Evolutionary conservation across 805 yeast genomes (phyloP).

Genomic region (Metschnikowia borealis): DNA sequence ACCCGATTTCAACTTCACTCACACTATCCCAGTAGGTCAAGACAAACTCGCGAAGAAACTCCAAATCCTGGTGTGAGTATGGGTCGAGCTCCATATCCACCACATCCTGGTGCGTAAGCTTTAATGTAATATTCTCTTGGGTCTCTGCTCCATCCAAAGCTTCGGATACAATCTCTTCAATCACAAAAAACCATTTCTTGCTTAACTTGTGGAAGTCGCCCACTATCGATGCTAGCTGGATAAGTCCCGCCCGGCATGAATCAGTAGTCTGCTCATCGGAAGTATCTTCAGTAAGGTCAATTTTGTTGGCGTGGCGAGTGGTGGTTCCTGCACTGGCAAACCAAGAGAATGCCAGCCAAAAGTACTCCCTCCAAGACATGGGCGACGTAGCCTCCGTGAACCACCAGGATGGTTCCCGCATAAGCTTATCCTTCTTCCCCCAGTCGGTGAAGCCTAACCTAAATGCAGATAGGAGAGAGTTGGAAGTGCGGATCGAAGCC

Average conservation of each 20-base stretch:
- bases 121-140: constrained; percentile 20
- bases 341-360: constrained; percentile 75
- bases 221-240: constrained; percentile 24
- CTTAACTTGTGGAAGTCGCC: constrained; percentile 40
- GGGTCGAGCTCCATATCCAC: constrained; percentile 43
- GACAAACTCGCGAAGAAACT: constrained; percentile 35
- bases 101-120: constrained; percentile 39
- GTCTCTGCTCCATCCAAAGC: constrained; percentile 18
- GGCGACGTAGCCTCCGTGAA: constrained; percentile 40
- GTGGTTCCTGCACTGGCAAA: constrained; percentile 82
- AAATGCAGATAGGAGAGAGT: constrained; percentile 19
- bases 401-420: constrained; percentile 44
- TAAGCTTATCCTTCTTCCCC: constrained; percentile 5
- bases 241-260: constrained; percentile 5
- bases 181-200: constrained; percentile 32
- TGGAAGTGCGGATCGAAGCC: constrained; percentile 28
- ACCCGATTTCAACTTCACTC: constrained; percentile 31
- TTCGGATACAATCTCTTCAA: constrained; percentile 34
- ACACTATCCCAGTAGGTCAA: constrained; percentile 31
- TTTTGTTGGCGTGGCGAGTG: constrained; percentile 15
- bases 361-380: constrained; percentile 51
- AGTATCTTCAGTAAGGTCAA: constrained; percentile 1
- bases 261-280: constrained; percentile 6
- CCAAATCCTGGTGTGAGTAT: constrained; percentile 34
- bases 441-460: constrained; percentile 10